Conservation (phyloP, 2,329 filamentous ascomycete genomes). For the Fusarium drepaniforme region DNA sequence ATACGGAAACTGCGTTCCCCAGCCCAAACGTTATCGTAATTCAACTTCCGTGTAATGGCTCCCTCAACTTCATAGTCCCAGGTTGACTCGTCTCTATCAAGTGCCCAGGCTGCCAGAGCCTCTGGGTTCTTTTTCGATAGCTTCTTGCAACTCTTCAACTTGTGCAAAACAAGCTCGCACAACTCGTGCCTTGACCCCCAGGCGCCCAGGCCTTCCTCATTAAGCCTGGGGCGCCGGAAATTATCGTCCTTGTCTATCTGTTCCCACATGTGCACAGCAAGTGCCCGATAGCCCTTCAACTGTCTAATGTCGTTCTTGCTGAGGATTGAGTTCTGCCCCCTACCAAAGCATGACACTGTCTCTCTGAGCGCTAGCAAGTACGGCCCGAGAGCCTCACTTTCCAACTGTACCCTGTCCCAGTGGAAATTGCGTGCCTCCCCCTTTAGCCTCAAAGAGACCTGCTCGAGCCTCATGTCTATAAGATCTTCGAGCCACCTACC, state of each 20-base stretch:
- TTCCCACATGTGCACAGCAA: neutral
- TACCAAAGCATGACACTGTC: neutral
- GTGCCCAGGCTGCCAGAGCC: neutral
- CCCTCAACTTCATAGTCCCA: neutral
- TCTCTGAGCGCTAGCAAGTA: no score
- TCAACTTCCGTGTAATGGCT: neutral
- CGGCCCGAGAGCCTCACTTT: no score
- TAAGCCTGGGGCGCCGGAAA: no score
- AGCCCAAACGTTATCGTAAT: no score
- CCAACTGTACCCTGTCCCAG: neutral
- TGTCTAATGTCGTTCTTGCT: neutral
- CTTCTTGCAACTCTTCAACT: no score
- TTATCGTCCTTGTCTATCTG: neutral
- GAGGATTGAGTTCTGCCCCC: neutral
- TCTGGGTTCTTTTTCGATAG: no score
- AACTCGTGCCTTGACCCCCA: no score
- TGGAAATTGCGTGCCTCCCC: neutral
- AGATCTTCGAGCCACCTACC: neutral
- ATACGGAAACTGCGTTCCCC: no score
- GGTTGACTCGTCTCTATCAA: neutral
- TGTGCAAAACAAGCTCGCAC: no score
- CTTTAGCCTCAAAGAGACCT: neutral
- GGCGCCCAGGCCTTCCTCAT: no score
- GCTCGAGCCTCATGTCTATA: neutral
- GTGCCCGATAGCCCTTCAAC: neutral